These are phyloP conservation scores for Cordyceps javanica DNA, from an alignment of 2,329 filamentous ascomycete species.

Conservation along the genomic window DNA sequence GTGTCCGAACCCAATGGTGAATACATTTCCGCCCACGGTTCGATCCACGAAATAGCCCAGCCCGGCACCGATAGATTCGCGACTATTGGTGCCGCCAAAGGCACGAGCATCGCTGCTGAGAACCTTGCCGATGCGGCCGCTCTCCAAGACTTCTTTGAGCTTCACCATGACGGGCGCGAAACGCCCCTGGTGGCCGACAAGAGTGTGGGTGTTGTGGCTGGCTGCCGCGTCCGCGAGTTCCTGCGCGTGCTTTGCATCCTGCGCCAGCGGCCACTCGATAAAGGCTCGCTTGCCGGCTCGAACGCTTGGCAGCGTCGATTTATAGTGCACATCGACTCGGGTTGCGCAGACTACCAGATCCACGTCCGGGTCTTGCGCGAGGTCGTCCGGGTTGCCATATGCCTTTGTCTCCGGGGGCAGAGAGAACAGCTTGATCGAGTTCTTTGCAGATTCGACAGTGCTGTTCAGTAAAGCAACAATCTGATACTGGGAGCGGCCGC, in stretches of 20 bases:
- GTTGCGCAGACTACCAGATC: conserved; percentile 51
- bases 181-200: conserved; percentile 48
- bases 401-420: conserved; percentile 36
- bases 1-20: conserved; percentile 38
- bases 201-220: conserved; percentile 24
- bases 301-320: conserved; percentile 39
- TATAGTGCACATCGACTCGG: conserved; percentile 46
- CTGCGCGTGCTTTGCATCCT: conserved; percentile 32
- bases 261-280: conserved; percentile 53
- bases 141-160: conserved; percentile 37
- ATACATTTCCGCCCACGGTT: conserved; percentile 38
- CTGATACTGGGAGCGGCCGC: conserved; percentile 35
- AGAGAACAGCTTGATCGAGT: conserved; percentile 36
- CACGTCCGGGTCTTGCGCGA: conserved; percentile 43
- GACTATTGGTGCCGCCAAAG: conserved; percentile 29
- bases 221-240: conserved; percentile 34
- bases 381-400: conserved; percentile 42
- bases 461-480: conserved; percentile 50
- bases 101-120: conserved; percentile 42
- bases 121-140: conserved; percentile 44
- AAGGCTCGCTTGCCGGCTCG: conserved; percentile 47
- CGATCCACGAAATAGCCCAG: conserved; percentile 44
- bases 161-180: conserved; percentile 37
- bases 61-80: conserved; percentile 26
- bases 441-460: conserved; percentile 35